Conservation (phyloP, 2,329 filamentous ascomycete species). For the Colletotrichum aenigma region DNA sequence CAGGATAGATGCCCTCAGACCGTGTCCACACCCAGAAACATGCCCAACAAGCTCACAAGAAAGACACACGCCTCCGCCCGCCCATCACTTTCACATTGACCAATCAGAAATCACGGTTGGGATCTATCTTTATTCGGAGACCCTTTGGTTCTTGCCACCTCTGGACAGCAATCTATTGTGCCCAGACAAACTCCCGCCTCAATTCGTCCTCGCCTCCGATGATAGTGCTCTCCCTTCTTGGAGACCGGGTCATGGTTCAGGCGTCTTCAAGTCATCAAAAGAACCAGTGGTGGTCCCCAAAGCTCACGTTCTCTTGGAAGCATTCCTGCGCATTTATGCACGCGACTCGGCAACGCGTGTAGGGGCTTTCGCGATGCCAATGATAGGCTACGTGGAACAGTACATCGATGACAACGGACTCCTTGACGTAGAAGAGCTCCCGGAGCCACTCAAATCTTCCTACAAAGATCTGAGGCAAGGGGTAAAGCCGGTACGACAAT, state of each 20-base stretch:
- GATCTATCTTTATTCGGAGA: slow-evolving; percentile 26
- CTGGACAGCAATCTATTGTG: slow-evolving; percentile 19
- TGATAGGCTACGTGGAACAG: slow-evolving; percentile 27
- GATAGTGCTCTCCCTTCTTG: slow-evolving; percentile 22
- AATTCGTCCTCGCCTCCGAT: slow-evolving; percentile 26
- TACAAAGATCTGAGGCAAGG: slow-evolving; percentile 20
- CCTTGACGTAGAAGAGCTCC: slow-evolving; percentile 23
- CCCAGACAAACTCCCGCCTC: slow-evolving; percentile 12
- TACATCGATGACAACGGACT: slow-evolving; percentile 29
- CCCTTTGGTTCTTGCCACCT: slow-evolving; percentile 27
- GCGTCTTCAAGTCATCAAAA: slow-evolving; percentile 8
- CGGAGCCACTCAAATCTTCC: slow-evolving; percentile 21
- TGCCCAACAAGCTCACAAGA: slow-evolving; percentile 20
- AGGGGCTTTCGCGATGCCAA: slow-evolving; percentile 23
- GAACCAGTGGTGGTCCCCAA: slow-evolving; percentile 22
- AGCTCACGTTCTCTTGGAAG: slow-evolving; percentile 27
- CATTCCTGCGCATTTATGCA: slow-evolving; percentile 26
- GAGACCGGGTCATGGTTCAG: slow-evolving; percentile 21
- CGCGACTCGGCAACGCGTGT: slow-evolving; percentile 23
- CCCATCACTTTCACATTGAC: neutral
- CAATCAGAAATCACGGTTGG: slow-evolving; percentile 23
- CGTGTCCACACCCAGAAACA: slow-evolving; percentile 14
- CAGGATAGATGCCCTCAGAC: neutral
- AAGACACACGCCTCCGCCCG: slow-evolving; percentile 21
- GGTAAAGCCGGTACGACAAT: slow-evolving; percentile 20